A percentile compares a stretch with the other conserved stretches of the same genome.
Evolutionary conservation across 345 rosid species (phyloP).

Genomic region (Durio zibethinus): DNA sequence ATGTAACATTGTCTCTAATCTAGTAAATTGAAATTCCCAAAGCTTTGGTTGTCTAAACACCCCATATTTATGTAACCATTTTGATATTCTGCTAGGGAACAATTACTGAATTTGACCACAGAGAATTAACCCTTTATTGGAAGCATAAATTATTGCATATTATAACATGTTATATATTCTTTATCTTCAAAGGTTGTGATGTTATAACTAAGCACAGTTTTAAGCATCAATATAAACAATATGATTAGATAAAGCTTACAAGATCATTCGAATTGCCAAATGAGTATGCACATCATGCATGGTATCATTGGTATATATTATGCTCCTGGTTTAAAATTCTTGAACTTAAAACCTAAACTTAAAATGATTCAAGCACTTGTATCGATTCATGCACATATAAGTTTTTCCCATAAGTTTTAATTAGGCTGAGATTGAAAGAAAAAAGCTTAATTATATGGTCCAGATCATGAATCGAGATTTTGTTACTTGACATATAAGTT

Average conservation of each 20-base stretch:
- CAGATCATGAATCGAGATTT: not conserved
- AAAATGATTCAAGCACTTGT: too few relatives aligned
- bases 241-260: not conserved
- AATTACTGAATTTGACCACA: not conserved
- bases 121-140: not conserved
- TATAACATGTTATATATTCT: not conserved
- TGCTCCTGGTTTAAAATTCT: too few relatives aligned
- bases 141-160: not conserved
- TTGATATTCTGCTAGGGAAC: constrained; percentile 5
- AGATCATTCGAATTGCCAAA: not conserved
- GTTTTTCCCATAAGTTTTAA: not conserved
- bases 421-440: not conserved
- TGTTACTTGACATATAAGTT: not conserved
- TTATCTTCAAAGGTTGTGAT: not conserved
- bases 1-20: not conserved
- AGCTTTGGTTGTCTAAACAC: constrained; percentile 25
- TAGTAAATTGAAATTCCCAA: constrained; percentile 23
- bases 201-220: too few relatives aligned
- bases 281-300: too few relatives aligned
- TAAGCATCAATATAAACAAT: not conserved
- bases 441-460: not conserved
- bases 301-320: too few relatives aligned
- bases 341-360: too few relatives aligned
- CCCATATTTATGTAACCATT: not conserved
- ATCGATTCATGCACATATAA: too few relatives aligned